Percentiles rank a stretch among this genome's conserved stretches.
These are phyloP conservation scores for Neofusicoccum umdonicola DNA, from an alignment of 2,329 filamentous ascomycete species.

Conservation along the genomic window DNA sequence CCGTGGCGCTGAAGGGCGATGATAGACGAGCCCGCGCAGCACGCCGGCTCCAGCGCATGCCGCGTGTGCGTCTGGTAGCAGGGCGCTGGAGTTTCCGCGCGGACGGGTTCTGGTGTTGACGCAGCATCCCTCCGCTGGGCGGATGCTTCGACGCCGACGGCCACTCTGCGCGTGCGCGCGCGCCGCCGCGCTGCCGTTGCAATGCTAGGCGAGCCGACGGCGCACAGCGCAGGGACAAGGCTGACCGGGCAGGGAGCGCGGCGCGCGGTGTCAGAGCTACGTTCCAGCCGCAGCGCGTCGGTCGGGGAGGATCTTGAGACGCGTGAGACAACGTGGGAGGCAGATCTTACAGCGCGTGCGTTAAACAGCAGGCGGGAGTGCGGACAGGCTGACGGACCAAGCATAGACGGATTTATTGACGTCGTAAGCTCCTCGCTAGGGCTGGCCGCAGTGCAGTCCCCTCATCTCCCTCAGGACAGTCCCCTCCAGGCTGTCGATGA, in stretches of 20 bases:
- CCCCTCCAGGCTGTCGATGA: conserved; percentile 3
- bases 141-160: not conserved
- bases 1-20: conserved; percentile 14
- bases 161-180: too few species aligned
- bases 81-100: not conserved
- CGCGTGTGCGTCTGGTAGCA: not conserved
- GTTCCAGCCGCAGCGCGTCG: not conserved
- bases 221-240: not conserved
- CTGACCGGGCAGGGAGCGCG: conserved; percentile 10
- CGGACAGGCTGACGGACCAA: not conserved
- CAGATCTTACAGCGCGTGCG: conserved; percentile 15
- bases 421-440: conserved; percentile 16
- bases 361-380: not conserved
- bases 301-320: conserved; percentile 14
- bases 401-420: conserved; percentile 13
- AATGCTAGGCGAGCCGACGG: not conserved
- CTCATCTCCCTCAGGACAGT: conserved; percentile 16
- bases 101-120: not conserved
- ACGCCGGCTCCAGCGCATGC: not conserved
- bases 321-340: conserved; percentile 16
- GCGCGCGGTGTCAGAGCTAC: conserved; percentile 1
- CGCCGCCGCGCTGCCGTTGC: not conserved
- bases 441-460: conserved; percentile 9
- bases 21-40: conserved; percentile 5
- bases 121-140: too few species aligned